Base-by-base conservation (phyloP, 164 flowering plant species). In the Liquidambar formosana region DNA sequence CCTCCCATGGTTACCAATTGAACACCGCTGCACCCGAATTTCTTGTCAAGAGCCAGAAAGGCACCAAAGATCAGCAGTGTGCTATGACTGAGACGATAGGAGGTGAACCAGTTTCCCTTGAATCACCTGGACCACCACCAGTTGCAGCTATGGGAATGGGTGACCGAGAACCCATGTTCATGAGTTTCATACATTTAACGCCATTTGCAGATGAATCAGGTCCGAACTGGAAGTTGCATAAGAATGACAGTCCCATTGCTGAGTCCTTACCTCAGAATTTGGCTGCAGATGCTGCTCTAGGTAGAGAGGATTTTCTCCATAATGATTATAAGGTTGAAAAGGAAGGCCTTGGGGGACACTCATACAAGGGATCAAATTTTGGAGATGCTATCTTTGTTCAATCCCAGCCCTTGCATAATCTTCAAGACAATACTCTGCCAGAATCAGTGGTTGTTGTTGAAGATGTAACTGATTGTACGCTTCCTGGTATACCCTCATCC, bases 381-480 rank as follows among this genome's bases (percentile, higher is more conserved):
- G 78, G 64, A 64, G 66, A 70, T 78, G 63, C 60, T 27, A 57
- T 56, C 15, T 33, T 46, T 43, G 65, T 57, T 64, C 74, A 71
- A 8, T 46, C 78, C 16, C 78, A 57, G 54, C 60, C 68, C 27
- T 68, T 65, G 44, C 60, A 73, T 69, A 69, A 67, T 61, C 52
- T 22, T 72, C 67, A 52, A 27, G 73, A 25, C 13, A 41, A 58
- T 48, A 63, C 54, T 64, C 66, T 61, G 54, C 49, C 65, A 26
- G 80, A 74, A 69, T 60, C 86, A 25, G 47, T 21, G 14, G 72
- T 86, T 23, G 67, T 81, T 68, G 76, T 86, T 71, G 87, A 89
- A 80, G 93, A 89, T 73, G 86, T 84, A 38, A 89, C 86, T 33
- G 73, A 75, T 58, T 46, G 25, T 61, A 19, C 66, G 28, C 78